Percentiles rank a stretch among this genome's conserved stretches.
Conservation (phyloP, 164 flowering plant species). For the Vitis rotundifolia region DNA sequence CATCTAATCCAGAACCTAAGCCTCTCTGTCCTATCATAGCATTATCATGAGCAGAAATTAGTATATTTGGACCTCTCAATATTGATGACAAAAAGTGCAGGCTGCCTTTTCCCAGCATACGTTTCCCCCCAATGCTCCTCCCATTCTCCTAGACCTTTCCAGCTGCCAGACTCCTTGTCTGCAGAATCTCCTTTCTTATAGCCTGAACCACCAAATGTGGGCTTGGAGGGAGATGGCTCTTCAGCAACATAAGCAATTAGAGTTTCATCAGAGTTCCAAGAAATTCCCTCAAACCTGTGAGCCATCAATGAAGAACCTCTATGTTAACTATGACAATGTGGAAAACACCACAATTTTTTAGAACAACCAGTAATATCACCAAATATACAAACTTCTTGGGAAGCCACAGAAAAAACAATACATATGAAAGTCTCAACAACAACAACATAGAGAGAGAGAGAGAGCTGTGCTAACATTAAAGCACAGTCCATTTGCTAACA, state of each 20-base stretch:
- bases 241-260: conserved; percentile 93
- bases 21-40: neutral
- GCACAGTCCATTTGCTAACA: too few species aligned
- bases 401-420: too few species aligned
- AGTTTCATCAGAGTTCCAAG: conserved; percentile 86
- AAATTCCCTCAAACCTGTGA: conserved; percentile 92
- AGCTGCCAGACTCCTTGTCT: conserved; percentile 73
- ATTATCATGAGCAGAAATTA: neutral
- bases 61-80: conserved; percentile 47
- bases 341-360: too few species aligned
- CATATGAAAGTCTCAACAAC: too few species aligned
- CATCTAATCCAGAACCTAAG: conserved; percentile 2
- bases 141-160: conserved; percentile 97
- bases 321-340: neutral
- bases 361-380: too few species aligned
- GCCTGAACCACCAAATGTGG: conserved; percentile 62
- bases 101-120: conserved; percentile 84
- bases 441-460: too few species aligned
- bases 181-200: conserved; percentile 54
- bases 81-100: conserved; percentile 78
- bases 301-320: conserved; percentile 4
- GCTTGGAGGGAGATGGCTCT: conserved; percentile 75
- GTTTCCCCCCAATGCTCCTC: conserved; percentile 98
- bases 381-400: too few species aligned
- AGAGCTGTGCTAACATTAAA: too few species aligned